Base-by-base conservation (phyloP, 1,284 basidiomycete genomes). In the Ustilago sp. region DNA sequence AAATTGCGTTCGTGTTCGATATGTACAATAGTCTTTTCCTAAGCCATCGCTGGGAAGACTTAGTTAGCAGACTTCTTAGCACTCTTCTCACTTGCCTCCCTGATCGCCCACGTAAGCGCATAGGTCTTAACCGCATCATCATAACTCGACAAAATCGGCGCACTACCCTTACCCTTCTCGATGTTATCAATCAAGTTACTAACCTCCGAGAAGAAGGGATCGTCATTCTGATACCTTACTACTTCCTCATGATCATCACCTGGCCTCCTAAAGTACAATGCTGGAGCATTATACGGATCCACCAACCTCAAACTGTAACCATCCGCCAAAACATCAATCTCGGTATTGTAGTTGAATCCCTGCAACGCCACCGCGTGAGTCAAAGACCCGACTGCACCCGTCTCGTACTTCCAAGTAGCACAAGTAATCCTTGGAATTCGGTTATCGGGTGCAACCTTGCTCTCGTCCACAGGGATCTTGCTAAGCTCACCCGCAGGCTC, bases 401-500 rank as follows among this genome's bases (percentile, higher is more conserved):
- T 64, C 43, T 79, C 77, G 68, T 85, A 86, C 77, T 85, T 86
- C 84, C 84, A 86, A 19, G 80, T 85, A 41, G 84, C 84, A 55
- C 81, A 82, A 0, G 84, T 86, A 62, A 86, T 76, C 17, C 84
- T 78, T 0, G 84, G 84, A 61, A 85, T 86, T 9, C 84, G 75
- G 65, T 86, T 66, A 36, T 80, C 74, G 9, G 77, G 84, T 4
- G 90, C 84, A 76, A 95, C 93, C 83, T 90, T 89, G 80, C 86
- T 89, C 88, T 96, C 94, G 83, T 95, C 92, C 68, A 97, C 88
- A 35, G 89, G 88, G 82, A 95, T 90, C 87, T 93, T 94, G 78
- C 91, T 91, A 43, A 99, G 90, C 35, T 91, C 87, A 35, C 96
- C 97, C 3, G 96, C 93, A 4, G 80, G 80, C 73, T 86, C 84